Evolutionary conservation across 1,139 yeast species (phyloP).

Genomic region (Suhomyces guaymorum): DNA sequence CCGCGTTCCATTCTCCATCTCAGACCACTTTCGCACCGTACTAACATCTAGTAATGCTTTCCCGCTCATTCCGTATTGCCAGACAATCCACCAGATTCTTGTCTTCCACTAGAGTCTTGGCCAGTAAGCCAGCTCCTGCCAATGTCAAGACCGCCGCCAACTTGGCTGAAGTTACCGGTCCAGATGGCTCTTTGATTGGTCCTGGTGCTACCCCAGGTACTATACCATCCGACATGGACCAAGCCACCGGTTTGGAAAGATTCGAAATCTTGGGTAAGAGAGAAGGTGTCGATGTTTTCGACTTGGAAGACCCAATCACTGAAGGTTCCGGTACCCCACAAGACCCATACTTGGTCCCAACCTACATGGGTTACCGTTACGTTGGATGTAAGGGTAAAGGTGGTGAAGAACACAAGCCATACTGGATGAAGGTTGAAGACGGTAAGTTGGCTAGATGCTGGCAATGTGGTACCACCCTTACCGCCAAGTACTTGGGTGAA

Average conservation of each 20-base stretch:
- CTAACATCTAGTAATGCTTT: constrained; percentile 39
- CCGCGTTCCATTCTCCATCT: too few species aligned
- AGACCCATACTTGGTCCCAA: constrained; percentile 87
- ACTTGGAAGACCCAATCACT: constrained; percentile 82
- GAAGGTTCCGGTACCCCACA: constrained; percentile 81
- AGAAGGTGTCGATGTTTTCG: constrained; percentile 96
- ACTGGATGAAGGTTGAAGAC: constrained; percentile 91
- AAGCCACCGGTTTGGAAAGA: constrained; percentile 98
- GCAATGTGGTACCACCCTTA: constrained; percentile 97
- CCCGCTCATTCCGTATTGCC: constrained; percentile 43
- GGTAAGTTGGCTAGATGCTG: constrained; percentile 92
- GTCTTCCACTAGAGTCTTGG: constrained; percentile 38
- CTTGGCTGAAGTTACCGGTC: constrained; percentile 78
- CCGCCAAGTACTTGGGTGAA: constrained; percentile 85
- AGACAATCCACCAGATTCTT: constrained; percentile 44
- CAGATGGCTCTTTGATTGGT: constrained; percentile 76
- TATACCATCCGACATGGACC: constrained; percentile 91
- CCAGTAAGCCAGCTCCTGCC: constrained; percentile 21
- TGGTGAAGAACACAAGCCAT: constrained; percentile 88
- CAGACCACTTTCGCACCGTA: constrained; percentile 17
- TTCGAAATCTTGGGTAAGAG: constrained; percentile 90
- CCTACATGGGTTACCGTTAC: constrained; percentile 90
- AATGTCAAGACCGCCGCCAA: constrained; percentile 58
- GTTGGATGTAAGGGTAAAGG: constrained; percentile 94
- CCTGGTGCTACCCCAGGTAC: constrained; percentile 83